Conservation (phyloP, 163 green algal species). For the Prototheca wickerhamii region DNA sequence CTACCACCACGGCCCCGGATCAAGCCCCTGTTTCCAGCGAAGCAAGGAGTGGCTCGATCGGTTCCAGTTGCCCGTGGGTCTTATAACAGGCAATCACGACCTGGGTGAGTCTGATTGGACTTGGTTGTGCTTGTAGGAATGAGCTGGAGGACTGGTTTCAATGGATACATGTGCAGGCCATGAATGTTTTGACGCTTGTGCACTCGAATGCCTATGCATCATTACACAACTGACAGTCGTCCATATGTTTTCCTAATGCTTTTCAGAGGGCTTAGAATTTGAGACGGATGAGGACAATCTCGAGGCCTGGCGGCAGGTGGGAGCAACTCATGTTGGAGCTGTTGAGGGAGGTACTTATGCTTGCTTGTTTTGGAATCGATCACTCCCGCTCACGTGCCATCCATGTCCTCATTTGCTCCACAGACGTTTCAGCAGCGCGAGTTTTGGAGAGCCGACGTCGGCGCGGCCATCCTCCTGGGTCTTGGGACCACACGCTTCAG, state of each 20-base stretch:
- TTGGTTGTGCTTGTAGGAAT: neutral
- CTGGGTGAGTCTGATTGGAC: neutral
- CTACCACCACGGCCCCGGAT: constrained; percentile 48
- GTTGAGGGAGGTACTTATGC: neutral
- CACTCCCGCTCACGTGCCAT: no score
- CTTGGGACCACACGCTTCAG: constrained; percentile 65
- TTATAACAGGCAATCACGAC: constrained; percentile 65
- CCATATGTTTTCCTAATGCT: neutral
- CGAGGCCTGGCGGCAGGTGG: constrained; percentile 42
- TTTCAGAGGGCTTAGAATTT: constrained; percentile 63
- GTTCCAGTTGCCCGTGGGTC: constrained; percentile 31
- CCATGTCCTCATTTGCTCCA: neutral
- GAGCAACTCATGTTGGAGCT: neutral
- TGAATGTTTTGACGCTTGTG: no score
- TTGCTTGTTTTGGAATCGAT: no score
- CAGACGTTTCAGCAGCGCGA: constrained; percentile 43
- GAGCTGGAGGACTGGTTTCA: no score
- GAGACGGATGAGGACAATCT: constrained; percentile 69
- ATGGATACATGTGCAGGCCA: no score
- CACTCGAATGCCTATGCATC: neutral
- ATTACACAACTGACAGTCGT: neutral
- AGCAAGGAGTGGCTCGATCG: constrained; percentile 30
- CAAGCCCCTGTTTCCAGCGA: constrained; percentile 47
- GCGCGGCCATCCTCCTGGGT: constrained; percentile 46
- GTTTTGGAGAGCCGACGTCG: constrained; percentile 46